Base-by-base conservation (phyloP, 768 basidiomycete species). In the Lentinula boryana region DNA sequence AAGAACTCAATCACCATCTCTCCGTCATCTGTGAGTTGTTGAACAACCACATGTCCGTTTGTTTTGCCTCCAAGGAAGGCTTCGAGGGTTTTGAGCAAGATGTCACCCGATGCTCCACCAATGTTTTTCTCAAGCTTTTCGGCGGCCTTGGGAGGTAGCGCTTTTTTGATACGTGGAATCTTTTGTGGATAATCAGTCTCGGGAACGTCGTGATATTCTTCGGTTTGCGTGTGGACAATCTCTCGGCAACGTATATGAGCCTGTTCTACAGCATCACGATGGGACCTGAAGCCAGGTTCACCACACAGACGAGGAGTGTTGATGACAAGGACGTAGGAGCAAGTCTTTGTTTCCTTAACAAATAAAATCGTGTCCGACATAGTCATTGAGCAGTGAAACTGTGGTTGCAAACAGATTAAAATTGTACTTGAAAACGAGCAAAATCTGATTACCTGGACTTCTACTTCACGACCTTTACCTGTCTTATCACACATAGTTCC, bases 371-470 rank as follows among this genome's bases (percentile, higher is more conserved):
- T 85, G 75, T 98, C 95, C 44, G 91, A 85, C 78, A 91, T 93
- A 57, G 91, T 89, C 91, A 93, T 93, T 63, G 93, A 93, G 73
- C 95, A 98, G 74, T 98, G 95, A 71, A 94, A 95, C 91, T 95
- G 56, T 57, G 59, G 55, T 55, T 50, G 56, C 57, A 63, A 63
- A 60, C 59, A 55, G 36, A 53, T 48, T 53, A 58, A 64, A 53
- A 31, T 23, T 23, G 6, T 23, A 9, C 4, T 31, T 54, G 51
- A 56, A 48, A 59, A 63, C 64, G 15, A 12, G 43, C 61, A 10
- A 16, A 40, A 54, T 31, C 23, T 60, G 46, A 27, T 65, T 64
- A 90, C 94, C 86, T 99, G 97, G 35, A 99, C 88, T 80, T 99
- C 95, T 46, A 95, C 88, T 76, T 93, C 92, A 63, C 97, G 87